Conservation (phyloP, 495 filamentous ascomycete genomes). For the Talaromyces trachyspermus region DNA sequence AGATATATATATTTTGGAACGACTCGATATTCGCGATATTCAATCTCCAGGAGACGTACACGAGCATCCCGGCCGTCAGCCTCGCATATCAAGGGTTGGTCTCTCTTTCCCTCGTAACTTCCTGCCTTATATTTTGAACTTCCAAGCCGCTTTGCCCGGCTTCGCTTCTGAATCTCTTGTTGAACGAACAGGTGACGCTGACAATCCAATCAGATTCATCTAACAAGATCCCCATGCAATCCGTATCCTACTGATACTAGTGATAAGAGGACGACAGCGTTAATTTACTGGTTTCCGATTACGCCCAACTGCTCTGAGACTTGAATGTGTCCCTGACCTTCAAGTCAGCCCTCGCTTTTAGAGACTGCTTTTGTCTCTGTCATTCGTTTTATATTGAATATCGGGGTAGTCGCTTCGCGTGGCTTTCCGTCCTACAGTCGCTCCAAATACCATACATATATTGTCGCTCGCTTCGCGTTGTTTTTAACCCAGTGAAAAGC, state of each 20-base stretch:
- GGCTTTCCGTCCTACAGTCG: slow-evolving; percentile 31
- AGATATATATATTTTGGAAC: slow-evolving; percentile 8
- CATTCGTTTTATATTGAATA: slow-evolving; percentile 33
- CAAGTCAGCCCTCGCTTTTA: slow-evolving; percentile 2
- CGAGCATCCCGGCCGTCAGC: too few relatives aligned
- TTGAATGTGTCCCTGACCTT: slow-evolving; percentile 6
- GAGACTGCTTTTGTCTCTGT: slow-evolving; percentile 26
- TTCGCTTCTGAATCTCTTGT: neutral
- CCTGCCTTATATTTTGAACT: neutral
- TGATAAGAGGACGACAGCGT: too few relatives aligned
- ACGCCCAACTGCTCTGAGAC: too few relatives aligned
- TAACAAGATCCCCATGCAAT: slow-evolving; percentile 1
- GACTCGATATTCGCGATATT: too few relatives aligned
- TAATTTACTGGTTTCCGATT: too few relatives aligned
- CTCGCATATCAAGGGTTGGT: slow-evolving; percentile 5
- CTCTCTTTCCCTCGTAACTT: neutral
- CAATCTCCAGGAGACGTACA: too few relatives aligned
- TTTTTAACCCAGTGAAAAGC: slow-evolving; percentile 21
- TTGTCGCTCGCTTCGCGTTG: slow-evolving; percentile 47
- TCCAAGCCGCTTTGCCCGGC: neutral
- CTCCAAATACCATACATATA: slow-evolving; percentile 40
- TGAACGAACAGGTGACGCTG: too few relatives aligned
- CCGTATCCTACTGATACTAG: slow-evolving; percentile 1
- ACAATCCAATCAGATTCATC: neutral
- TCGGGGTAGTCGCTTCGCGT: slow-evolving; percentile 29